Conservation (phyloP, 2,329 filamentous ascomycete genomes). For the Alternaria sp. region DNA sequence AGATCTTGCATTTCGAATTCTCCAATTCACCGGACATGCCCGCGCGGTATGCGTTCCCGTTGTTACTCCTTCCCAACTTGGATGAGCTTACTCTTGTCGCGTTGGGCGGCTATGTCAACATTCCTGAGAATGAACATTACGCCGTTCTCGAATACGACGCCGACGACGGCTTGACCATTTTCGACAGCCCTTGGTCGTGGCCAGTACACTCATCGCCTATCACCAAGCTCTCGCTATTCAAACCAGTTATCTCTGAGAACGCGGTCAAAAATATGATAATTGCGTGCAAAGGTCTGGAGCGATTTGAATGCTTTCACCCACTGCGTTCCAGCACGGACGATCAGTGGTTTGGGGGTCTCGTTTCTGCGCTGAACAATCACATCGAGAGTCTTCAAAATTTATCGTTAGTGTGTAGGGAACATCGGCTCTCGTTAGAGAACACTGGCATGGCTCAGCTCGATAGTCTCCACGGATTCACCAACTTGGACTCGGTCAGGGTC, state of each 20-base stretch:
- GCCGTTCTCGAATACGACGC: not conserved
- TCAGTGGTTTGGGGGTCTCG: not conserved
- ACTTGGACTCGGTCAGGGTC: not conserved
- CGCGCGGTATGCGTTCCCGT: not conserved
- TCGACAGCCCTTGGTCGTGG: not conserved
- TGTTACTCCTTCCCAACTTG: not conserved
- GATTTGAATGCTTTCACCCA: not conserved
- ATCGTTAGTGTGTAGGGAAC: not conserved
- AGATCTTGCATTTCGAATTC: not conserved
- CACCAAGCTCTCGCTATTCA: not conserved
- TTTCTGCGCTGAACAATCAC: not conserved
- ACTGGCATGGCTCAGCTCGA: not conserved
- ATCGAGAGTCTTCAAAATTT: not conserved
- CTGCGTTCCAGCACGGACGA: not conserved
- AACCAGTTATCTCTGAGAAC: not conserved
- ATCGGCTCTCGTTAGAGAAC: not conserved
- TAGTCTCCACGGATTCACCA: not conserved
- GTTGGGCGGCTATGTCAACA: not conserved
- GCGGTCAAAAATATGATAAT: not conserved
- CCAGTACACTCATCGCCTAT: not conserved
- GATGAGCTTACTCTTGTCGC: not conserved
- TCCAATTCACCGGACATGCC: accelerated
- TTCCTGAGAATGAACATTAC: not conserved
- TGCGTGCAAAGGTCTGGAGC: not conserved
- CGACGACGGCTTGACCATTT: not conserved